phyloP scores from a whole-genome alignment of 208 protist genomes.

The Endotrypanum monterogeii region DNA sequence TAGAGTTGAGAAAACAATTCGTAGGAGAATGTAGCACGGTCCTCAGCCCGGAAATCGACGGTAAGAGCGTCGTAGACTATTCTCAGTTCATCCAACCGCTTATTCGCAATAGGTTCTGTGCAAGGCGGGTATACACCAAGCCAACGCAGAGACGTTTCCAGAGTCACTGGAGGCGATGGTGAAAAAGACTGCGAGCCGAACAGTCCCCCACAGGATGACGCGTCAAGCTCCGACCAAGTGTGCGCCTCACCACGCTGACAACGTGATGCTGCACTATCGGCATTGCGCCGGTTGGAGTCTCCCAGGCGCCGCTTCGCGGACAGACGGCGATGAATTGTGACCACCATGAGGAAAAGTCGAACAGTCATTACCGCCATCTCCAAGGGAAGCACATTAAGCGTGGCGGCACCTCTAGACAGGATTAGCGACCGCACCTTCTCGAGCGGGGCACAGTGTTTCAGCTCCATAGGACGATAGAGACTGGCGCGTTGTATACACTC shows the following conservation, averaged over 20 bases:
- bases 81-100: constrained; percentile 34
- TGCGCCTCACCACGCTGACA: not conserved
- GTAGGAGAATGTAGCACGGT: constrained; percentile 47
- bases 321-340: constrained; percentile 59
- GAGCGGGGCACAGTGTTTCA: constrained; percentile 37
- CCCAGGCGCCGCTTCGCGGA: constrained; percentile 30
- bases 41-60: constrained; percentile 50
- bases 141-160: constrained; percentile 37
- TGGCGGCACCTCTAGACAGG: constrained; percentile 33
- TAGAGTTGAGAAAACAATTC: constrained; percentile 57
- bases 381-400: constrained; percentile 43
- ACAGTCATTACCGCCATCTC: constrained; percentile 68
- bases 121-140: constrained; percentile 36
- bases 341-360: constrained; percentile 75
- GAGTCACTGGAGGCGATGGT: constrained; percentile 25
- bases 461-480: constrained; percentile 39
- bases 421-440: constrained; percentile 49
- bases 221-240: constrained; percentile 3
- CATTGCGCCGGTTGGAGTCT: constrained; percentile 15
- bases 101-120: constrained; percentile 26
- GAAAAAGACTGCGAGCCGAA: constrained; percentile 7
- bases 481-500: constrained; percentile 44
- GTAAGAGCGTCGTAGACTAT: constrained; percentile 61
- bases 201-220: not conserved
- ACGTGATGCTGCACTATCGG: constrained; percentile 6